Evolutionary conservation across 2,329 filamentous ascomycete species (phyloP), one percentile per base, ranked within the genome.

Genomic region (Xylariales sp.): DNA sequence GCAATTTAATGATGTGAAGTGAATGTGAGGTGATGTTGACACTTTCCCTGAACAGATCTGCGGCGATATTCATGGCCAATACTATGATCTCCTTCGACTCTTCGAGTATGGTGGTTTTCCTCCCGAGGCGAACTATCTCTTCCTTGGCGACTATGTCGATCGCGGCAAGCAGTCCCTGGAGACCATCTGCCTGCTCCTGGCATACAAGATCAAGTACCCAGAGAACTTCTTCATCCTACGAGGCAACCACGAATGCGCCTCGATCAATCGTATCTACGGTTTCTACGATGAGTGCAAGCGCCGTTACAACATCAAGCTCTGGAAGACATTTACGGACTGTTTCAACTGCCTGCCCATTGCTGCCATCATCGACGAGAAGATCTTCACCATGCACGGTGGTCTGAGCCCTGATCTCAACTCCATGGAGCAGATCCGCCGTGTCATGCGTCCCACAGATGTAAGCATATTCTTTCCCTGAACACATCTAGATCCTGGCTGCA

Each of bases 271-370:
- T 62, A 95, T 97, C 68, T 98, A 98, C 66, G 93, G 93, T 46
- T 98, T 98, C 75, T 98, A 98, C 75, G 93, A 98, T 62, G 91
- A 98, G 70, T 98, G 91, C 83, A 98, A 98, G 77, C 85, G 93
- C 62, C 80, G 91, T 56, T 97, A 95, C 74, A 98, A 97, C 71
- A 95, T 97, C 75, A 97, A 97, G 80, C 78, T 97, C 47, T 97
- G 91, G 91, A 98, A 98, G 80, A 97, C 91, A 1, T 97, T 98
- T 65, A 96, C 90, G 50, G 91, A 98, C 66, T 96, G 90, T 78
- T 98, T 98, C 81, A 98, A 98, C 77, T 96, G 89, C 71, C 71
- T 97, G 61, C 91, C 91, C 35, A 97, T 98, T 65, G 93, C 91
- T 44, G 91, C 93, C 54, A 98, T 98, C 69, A 96, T 98, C 57